Percentiles rank a stretch among this genome's conserved stretches.
phyloP scores from a whole-genome alignment of 352 stramenopile genomes.

The Phytophthora cryptogea region DNA sequence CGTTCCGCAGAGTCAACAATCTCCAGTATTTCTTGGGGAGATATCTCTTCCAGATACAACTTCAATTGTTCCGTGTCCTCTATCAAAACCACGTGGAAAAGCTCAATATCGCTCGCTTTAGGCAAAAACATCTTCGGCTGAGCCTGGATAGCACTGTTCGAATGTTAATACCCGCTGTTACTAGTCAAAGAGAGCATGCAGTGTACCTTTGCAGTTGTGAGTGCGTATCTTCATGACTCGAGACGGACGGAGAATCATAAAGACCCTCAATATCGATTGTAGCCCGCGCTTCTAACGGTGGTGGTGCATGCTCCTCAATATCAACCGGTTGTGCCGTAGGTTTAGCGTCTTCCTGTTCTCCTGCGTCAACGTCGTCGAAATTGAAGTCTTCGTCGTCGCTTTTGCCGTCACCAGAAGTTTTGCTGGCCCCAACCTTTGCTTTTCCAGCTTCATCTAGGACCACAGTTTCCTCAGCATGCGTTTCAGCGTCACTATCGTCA shows the following conservation, averaged over 20 bases:
- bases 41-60: slow-evolving; percentile 24
- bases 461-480: neutral
- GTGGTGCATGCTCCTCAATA: neutral
- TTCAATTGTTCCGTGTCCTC: slow-evolving; percentile 31
- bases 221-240: neutral
- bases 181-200: neutral
- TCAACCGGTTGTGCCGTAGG: neutral
- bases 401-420: slow-evolving; percentile 6
- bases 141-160: neutral
- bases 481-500: neutral
- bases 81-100: slow-evolving; percentile 45
- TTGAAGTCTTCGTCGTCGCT: slow-evolving; percentile 31
- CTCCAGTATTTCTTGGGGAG: slow-evolving; percentile 35
- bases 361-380: slow-evolving; percentile 21
- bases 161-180: neutral
- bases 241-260: slow-evolving; percentile 23
- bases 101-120: slow-evolving; percentile 36
- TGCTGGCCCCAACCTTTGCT: neutral
- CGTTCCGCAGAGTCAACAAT: slow-evolving; percentile 37
- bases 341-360: slow-evolving; percentile 12
- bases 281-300: neutral
- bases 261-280: slow-evolving; percentile 24
- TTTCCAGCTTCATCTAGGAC: neutral
- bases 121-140: slow-evolving; percentile 44
- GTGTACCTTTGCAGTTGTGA: slow-evolving; percentile 12